Evolutionary conservation across 306 rosid species (phyloP).

Genomic region (Lupinus albus): DNA sequence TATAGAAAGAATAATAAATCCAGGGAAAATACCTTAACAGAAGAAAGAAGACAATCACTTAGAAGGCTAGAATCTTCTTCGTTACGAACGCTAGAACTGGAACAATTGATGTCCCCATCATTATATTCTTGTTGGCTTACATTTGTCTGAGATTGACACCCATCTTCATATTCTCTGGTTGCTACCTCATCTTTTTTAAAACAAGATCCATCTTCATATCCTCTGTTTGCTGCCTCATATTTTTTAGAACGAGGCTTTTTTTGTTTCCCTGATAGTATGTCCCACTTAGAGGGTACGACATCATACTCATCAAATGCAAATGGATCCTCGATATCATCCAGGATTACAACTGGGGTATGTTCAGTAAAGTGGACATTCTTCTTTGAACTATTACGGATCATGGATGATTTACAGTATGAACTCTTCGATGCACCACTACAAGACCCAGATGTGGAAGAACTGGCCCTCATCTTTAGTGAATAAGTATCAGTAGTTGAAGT

Average conservation of each 20-base stretch:
- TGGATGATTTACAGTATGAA: slow-evolving; percentile 45
- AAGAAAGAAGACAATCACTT: slow-evolving; percentile 81
- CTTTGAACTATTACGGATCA: slow-evolving; percentile 46
- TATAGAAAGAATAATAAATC: slow-evolving; percentile 13
- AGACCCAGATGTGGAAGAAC: slow-evolving; percentile 66
- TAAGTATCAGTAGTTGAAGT: slow-evolving; percentile 58
- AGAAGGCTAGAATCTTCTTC: slow-evolving; percentile 64
- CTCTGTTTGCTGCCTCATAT: slow-evolving; percentile 43
- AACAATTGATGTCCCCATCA: slow-evolving; percentile 49
- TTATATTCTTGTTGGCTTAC: slow-evolving; percentile 56
- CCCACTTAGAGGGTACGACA: slow-evolving; percentile 86
- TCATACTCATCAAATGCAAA: slow-evolving; percentile 98
- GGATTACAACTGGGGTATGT: slow-evolving; percentile 44
- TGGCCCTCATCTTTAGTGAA: slow-evolving; percentile 63
- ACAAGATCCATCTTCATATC: slow-evolving; percentile 56
- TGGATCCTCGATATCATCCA: slow-evolving; percentile 76
- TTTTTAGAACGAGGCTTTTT: slow-evolving; percentile 47
- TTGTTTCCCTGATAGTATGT: slow-evolving; percentile 71
- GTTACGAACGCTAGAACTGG: slow-evolving; percentile 49
- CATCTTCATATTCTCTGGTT: slow-evolving; percentile 56
- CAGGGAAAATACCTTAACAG: slow-evolving; percentile 65
- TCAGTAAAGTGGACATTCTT: slow-evolving; percentile 52
- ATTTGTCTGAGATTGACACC: slow-evolving; percentile 55
- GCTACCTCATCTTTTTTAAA: slow-evolving; percentile 48
- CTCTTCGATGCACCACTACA: slow-evolving; percentile 63